phyloP scores from a whole-genome alignment of 2,329 filamentous ascomycete species.

The Sporothrix schenckii region DNA sequence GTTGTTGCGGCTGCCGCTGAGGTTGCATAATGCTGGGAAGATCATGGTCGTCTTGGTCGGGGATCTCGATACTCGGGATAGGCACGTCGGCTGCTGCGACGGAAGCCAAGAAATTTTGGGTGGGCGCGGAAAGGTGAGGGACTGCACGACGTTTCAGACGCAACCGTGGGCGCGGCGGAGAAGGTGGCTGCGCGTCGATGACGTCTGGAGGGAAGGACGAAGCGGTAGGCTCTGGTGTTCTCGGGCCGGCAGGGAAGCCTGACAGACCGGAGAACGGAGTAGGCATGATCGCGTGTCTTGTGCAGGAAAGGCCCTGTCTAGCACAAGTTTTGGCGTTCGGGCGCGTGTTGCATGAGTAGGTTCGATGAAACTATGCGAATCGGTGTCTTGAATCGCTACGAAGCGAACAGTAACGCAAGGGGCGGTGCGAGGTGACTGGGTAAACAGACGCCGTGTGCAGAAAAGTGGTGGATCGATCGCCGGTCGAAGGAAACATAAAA shows the following conservation, averaged over 20 bases:
- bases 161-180: slow-evolving; percentile 58
- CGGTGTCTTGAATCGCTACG: not conserved
- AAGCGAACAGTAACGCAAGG: slow-evolving; percentile 14
- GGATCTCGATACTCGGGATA: slow-evolving; percentile 66
- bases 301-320: not conserved
- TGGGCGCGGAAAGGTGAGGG: slow-evolving; percentile 57
- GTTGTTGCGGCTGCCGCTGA: slow-evolving; percentile 14
- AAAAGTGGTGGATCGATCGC: slow-evolving; percentile 21
- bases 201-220: slow-evolving; percentile 40
- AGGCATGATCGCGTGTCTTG: slow-evolving; percentile 45
- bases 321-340: slow-evolving; percentile 18
- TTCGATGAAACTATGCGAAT: not conserved
- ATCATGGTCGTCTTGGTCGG: slow-evolving; percentile 44
- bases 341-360: slow-evolving; percentile 26
- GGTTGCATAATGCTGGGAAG: not conserved
- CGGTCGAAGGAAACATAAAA: not conserved
- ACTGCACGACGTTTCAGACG: slow-evolving; percentile 59
- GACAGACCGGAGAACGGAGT: slow-evolving; percentile 50
- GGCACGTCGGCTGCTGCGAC: slow-evolving; percentile 67
- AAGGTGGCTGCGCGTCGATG: slow-evolving; percentile 47
- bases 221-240: slow-evolving; percentile 56
- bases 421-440: not conserved
- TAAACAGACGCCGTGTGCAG: slow-evolving; percentile 14
- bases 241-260: slow-evolving; percentile 51
- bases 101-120: slow-evolving; percentile 67